Percentiles rank a stretch among this genome's conserved stretches.
These are phyloP conservation scores for Nemania sp. DNA, from an alignment of 2,329 filamentous ascomycete species.

Conservation along the genomic window DNA sequence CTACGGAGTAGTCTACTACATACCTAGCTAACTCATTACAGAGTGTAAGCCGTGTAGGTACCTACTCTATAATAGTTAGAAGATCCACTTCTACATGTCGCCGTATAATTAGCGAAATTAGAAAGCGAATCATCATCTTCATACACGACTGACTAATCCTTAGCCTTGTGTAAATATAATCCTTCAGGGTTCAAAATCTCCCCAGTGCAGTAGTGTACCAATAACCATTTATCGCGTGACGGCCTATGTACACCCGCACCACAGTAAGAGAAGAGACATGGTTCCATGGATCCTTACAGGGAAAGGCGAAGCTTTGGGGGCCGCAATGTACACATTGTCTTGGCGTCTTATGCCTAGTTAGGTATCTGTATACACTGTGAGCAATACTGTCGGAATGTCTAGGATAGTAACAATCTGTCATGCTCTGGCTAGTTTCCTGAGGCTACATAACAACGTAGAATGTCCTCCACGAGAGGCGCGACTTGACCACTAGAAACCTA, in stretches of 20 bases:
- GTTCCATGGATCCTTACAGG: constrained; percentile 16
- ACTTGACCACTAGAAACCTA: constrained; percentile 4
- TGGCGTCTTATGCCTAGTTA: constrained; percentile 1
- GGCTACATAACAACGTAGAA: constrained; percentile 29
- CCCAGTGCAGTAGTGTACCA: constrained; percentile 7
- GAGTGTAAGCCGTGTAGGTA: neutral
- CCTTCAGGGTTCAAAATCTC: constrained; percentile 8
- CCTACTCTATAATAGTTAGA: neutral
- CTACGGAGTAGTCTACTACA: constrained; percentile 7
- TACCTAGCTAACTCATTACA: constrained; percentile 23
- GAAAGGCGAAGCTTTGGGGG: constrained; percentile 15
- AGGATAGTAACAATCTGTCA: neutral
- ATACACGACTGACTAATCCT: constrained; percentile 16
- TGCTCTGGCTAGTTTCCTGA: neutral
- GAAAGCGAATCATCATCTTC: constrained; percentile 17
- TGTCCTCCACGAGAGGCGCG: constrained; percentile 15
- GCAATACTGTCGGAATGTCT: neutral
- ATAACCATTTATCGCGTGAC: neutral
- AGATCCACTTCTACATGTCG: constrained; percentile 16
- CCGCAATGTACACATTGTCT: constrained; percentile 6
- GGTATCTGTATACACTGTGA: neutral
- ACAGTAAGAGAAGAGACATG: constrained; percentile 11
- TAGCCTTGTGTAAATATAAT: constrained; percentile 24
- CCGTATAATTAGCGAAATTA: constrained; percentile 27
- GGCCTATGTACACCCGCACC: constrained; percentile 2